Base-by-base conservation (phyloP, 768 basidiomycete species). In the Imleria badia region DNA sequence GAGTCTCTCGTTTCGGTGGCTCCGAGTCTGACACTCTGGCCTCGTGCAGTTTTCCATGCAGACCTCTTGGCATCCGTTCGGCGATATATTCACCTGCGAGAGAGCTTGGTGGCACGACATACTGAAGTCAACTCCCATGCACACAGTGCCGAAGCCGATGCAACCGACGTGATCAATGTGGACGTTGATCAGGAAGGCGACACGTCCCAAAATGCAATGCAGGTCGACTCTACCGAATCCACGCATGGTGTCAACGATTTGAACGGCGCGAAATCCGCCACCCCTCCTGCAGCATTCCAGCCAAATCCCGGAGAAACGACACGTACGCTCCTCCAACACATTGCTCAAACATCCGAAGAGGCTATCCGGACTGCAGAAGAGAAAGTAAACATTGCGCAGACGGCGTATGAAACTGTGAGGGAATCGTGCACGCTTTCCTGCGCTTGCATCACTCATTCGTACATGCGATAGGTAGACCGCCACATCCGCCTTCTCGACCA, bases 401-500 rank as follows among this genome's bases (percentile, higher is more conserved):
- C 87, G 11, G 81, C 83, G 23, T 81, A 83, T 60, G 86, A 89
- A 61, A 82, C 84, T 34, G 91, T 91, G 65, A 55, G 83, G 65
- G 33, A 19, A 29, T 19, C 17, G 11, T 35, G 15, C 48, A 45
- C 34, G 10, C 40, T 26, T 30, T 46, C 9, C 13, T 8, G 30
- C 23, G 15, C 23, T 12, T 6, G n/a, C 15, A 36, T 44, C 42
- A 1, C 40, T 57, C 53, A 53, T 60, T 30, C 51, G 19, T 22
- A 12, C 13, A 6, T 20, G 38, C 17, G 17, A 43, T 51, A 94
- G 91, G 81, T 92, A 13, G 87, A 92, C 58, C 79, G 91, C 34
- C 89, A 93, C 63, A 84, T 89, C 29, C 83, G 86, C 22, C 77
- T 89, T 38, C 74, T 94, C 22, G 90, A 94, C 60, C 83, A 89